Evolutionary conservation across 2,329 filamentous ascomycete genomes (phyloP).

Genomic region (Sarocladiaceae sp.): DNA sequence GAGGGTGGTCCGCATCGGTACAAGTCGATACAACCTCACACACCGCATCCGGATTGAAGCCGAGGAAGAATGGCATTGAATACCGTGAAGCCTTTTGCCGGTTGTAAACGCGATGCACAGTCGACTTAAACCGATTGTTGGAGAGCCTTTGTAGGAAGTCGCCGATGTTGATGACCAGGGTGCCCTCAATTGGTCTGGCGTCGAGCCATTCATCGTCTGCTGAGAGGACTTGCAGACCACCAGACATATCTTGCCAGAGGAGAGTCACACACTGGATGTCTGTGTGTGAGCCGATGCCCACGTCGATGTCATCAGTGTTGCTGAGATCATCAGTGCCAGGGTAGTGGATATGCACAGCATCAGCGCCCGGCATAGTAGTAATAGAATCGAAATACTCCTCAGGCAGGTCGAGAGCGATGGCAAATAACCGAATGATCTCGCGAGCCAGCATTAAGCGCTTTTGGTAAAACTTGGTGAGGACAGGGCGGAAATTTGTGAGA

Average conservation of each 20-base stretch:
- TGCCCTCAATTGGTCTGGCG: slow-evolving; percentile 18
- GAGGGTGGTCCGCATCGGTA: slow-evolving; percentile 37
- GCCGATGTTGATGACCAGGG: slow-evolving; percentile 23
- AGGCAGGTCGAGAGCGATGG: slow-evolving; percentile 17
- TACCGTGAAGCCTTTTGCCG: slow-evolving; percentile 35
- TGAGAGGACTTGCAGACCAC: slow-evolving; percentile 22
- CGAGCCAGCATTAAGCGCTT: slow-evolving; percentile 19
- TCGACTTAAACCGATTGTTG: slow-evolving; percentile 19
- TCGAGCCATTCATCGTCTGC: slow-evolving; percentile 19
- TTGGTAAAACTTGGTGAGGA: slow-evolving; percentile 15
- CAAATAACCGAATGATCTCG: slow-evolving; percentile 19
- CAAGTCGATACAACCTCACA: slow-evolving; percentile 46
- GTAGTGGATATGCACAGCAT: slow-evolving; percentile 21
- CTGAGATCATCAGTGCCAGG: slow-evolving; percentile 12
- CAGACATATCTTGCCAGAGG: slow-evolving; percentile 32
- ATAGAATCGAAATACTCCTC: slow-evolving; percentile 17
- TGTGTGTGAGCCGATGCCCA: slow-evolving; percentile 8
- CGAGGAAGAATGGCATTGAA: slow-evolving; percentile 55
- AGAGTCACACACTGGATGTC: slow-evolving; percentile 25
- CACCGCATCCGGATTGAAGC: slow-evolving; percentile 48
- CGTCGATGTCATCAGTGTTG: background rate
- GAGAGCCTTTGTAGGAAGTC: slow-evolving; percentile 21
- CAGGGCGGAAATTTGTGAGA: slow-evolving; percentile 14
- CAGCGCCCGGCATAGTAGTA: slow-evolving; percentile 17
- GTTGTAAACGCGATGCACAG: slow-evolving; percentile 28